phyloP scores from a whole-genome alignment of 225 moss, liverwort and hornwort species.

The Marchantia paleacea region DNA sequence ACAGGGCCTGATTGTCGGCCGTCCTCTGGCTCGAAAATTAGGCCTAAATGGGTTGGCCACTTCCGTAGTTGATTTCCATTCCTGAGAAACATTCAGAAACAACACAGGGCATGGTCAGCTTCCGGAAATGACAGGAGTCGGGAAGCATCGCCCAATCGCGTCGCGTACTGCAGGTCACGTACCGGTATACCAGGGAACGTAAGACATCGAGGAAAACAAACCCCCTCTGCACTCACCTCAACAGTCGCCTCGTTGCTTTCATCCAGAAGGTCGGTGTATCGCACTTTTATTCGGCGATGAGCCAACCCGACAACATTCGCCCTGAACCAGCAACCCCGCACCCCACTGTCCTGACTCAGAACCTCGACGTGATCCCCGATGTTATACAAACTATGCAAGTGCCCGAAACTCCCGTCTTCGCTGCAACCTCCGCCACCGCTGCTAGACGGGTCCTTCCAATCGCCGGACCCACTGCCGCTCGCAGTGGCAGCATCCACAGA shows the following conservation, averaged over 20 bases:
- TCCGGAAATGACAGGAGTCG: not conserved
- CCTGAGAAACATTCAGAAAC: constrained; percentile 35
- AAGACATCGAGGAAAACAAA: too few relatives aligned
- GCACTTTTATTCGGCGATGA: constrained; percentile 62
- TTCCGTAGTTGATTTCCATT: constrained; percentile 72
- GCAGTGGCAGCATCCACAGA: constrained; percentile 46
- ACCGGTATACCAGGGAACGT: too few relatives aligned
- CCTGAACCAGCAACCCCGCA: constrained; percentile 91
- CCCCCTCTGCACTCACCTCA: constrained; percentile 44
- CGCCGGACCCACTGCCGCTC: constrained; percentile 17
- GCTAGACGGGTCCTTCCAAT: not conserved
- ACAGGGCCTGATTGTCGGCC: constrained; percentile 69
- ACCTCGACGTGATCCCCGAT: constrained; percentile 75
- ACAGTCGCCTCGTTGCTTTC: constrained; percentile 70
- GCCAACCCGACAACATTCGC: constrained; percentile 57
- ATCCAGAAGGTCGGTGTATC: constrained; percentile 64
- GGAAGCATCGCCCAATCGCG: too few relatives aligned
- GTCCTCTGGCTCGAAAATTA: constrained; percentile 55
- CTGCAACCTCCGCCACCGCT: constrained; percentile 1
- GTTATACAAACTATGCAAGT: constrained; percentile 45
- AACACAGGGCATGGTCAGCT: too few relatives aligned
- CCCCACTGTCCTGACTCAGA: constrained; percentile 80
- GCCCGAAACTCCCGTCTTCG: constrained; percentile 40
- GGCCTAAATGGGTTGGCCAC: constrained; percentile 34
- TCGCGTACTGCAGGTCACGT: too few relatives aligned